Base-by-base conservation (phyloP, 306 rosid genomes). In the Sicyos edulis region DNA sequence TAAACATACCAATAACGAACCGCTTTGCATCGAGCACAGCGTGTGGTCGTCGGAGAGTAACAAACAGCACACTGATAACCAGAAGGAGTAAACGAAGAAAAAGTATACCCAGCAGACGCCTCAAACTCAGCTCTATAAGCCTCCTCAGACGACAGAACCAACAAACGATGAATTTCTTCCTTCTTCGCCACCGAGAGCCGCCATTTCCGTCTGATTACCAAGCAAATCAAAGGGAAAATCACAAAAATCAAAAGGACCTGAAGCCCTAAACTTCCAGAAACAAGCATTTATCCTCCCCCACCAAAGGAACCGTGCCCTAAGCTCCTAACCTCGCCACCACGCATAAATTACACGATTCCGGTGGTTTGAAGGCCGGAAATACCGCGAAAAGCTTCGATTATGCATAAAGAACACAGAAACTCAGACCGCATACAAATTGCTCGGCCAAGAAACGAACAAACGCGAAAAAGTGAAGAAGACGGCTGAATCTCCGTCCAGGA, bases 231-330 rank as follows among this genome's bases (percentile, higher is more conserved):
- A 73, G 90, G 86, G 40, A 84, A n/a, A 53, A 85, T 50, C 8
- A 85, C 40, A 69, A 73, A 86, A 51, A 73, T 80, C 81, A 82
- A 66, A 75, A 90, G 82, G 76, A 90, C 84, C 74, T 74, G 78
- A 84, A 92, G 86, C 92, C 98, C 98, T 85, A 86, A 81, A 90
- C 77, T 88, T 92, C 81, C 89, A 60, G 82, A 70, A 40, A 79
- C 87, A 76, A 77, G 96, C 98, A 92, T 92, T 84, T 90, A 88
- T 78, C 88, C 86, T 72, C 80, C 81, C 62, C 83, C 92, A 88
- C 82, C 79, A 44, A 61, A 68, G 56, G 16, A 53, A 45, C 78
- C 75, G 69, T 65, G 65, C 76, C 76, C 79, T 61, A 79, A 71
- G 63, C 71, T 70, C 77, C 80, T 74, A 79, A 73, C 76, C 72